These are phyloP conservation scores for Cercospora citrullina DNA, from an alignment of 2,329 filamentous ascomycete genomes.

Conservation along the genomic window DNA sequence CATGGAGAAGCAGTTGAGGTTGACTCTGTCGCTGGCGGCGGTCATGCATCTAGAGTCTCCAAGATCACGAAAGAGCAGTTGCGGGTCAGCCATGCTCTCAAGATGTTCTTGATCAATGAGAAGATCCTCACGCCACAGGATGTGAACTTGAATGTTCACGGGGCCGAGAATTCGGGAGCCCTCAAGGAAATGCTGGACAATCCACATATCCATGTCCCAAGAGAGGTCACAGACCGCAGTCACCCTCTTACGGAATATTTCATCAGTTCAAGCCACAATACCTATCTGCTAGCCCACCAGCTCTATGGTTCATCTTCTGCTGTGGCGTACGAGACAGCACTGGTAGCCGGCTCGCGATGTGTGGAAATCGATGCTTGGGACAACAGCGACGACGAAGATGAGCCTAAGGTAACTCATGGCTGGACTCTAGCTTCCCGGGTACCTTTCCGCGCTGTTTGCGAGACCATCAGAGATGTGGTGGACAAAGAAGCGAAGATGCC, in stretches of 20 bases:
- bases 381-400: slow-evolving; percentile 58
- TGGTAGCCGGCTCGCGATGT: slow-evolving; percentile 65
- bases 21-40: slow-evolving; percentile 58
- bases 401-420: slow-evolving; percentile 70
- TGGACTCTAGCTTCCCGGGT: slow-evolving; percentile 68
- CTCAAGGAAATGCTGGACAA: slow-evolving; percentile 57
- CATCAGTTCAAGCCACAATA: slow-evolving; percentile 73
- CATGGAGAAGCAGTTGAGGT: slow-evolving; percentile 55
- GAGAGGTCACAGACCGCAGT: slow-evolving; percentile 56
- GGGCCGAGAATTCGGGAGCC: slow-evolving; percentile 47
- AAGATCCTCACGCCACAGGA: slow-evolving; percentile 53
- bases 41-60: slow-evolving; percentile 54
- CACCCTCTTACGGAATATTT: slow-evolving; percentile 68
- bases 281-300: slow-evolving; percentile 69
- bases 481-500: slow-evolving; percentile 58
- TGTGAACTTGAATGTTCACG: slow-evolving; percentile 44
- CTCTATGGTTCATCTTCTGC: slow-evolving; percentile 64
- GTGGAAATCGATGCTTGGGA: slow-evolving; percentile 77
- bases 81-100: slow-evolving; percentile 60
- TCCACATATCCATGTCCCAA: slow-evolving; percentile 59
- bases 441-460: slow-evolving; percentile 64
- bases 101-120: slow-evolving; percentile 57
- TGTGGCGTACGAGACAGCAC: slow-evolving; percentile 62
- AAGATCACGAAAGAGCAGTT: slow-evolving; percentile 55
- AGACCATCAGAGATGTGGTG: slow-evolving; percentile 63